Base-by-base conservation (phyloP, 1,284 basidiomycete species). In the Cryptococcus sp. region DNA sequence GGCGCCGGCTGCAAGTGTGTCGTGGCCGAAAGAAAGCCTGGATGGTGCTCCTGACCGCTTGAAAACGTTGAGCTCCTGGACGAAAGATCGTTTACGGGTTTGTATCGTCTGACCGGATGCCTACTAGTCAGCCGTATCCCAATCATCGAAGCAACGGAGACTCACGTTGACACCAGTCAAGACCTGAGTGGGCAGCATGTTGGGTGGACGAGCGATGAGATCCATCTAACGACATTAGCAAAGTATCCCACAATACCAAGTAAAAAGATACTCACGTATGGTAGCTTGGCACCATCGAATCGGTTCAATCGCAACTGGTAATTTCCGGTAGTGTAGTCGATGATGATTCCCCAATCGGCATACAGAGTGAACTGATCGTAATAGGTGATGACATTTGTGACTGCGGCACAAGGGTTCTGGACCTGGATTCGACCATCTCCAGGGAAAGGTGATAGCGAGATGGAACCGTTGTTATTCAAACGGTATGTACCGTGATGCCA, bases 391-490 rank as follows among this genome's bases (percentile, higher is more conserved):
- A 91, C 84, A 72, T 91, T 89, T 24, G 90, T 90, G 5, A 81
- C 78, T 3, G 89, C 86, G 1, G 85, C 86, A 67, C 92, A 97
- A 0, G 88, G 84, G 62, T 92, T 86, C 78, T 97, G 90, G 45
- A 94, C 82, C 77, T 92, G 90, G 70, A 93, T 88, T 74, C 82
- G 88, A 14, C 91, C 91, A 69, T 96, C 91, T 18, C 66, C 53
- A 14, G 78, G 80, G 59, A 87, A 81, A 2, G 90, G 87, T 2
- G 67, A 77, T 64, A 88, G 75, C 37, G 80, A 68, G 54, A 96
- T 83, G 11, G 88, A 89, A 11, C 88, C 88, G 69, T 94, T 91
- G 50, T 76, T 28, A 54, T 82, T 75, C 41, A 88, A 73, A 0
- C 66, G 54, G 73, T 86, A 91, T 25, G 73, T 83, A 19, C 92